Evolutionary conservation across 192 early-diverging fungal species (phyloP).

Genomic region (Coemansia sp.): DNA sequence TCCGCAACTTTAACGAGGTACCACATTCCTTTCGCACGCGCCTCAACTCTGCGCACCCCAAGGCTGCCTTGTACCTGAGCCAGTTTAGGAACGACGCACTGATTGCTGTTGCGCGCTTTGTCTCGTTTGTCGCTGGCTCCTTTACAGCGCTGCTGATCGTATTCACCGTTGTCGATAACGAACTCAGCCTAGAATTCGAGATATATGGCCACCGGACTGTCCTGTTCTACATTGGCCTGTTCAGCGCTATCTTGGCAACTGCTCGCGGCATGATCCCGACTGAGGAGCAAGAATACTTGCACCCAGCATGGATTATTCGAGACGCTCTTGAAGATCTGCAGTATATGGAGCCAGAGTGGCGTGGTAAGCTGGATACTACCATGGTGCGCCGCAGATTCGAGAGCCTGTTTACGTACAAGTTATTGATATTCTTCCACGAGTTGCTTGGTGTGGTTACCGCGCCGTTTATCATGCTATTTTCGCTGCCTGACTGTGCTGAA

Average conservation of each 20-base stretch:
- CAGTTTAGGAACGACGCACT: conserved; percentile 89
- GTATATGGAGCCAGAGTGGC: conserved; percentile 88
- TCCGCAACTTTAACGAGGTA: conserved; percentile 97
- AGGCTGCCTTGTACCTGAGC: conserved; percentile 79
- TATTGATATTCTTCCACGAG: conserved; percentile 80
- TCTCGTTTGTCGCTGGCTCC: conserved; percentile 85
- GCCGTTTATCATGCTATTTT: conserved; percentile 80
- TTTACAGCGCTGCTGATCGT: conserved; percentile 84
- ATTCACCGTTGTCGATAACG: conserved; percentile 82
- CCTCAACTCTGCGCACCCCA: conserved; percentile 68
- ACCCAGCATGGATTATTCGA: conserved; percentile 75
- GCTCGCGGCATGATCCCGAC: conserved; percentile 76
- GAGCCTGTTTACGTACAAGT: conserved; percentile 75
- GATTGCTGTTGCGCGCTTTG: conserved; percentile 79
- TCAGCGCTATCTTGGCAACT: conserved; percentile 79
- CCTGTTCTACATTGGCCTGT: conserved; percentile 93
- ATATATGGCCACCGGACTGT: conserved; percentile 85
- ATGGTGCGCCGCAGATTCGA: conserved; percentile 80
- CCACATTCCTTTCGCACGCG: conserved; percentile 85
- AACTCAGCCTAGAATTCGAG: conserved; percentile 86
- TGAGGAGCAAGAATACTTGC: conserved; percentile 78
- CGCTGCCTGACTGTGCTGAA: conserved; percentile 72
- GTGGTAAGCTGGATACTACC: conserved; percentile 77
- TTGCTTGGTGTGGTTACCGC: conserved; percentile 76
- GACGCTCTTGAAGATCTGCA: conserved; percentile 86